Evolutionary conservation across 331 rosid species (phyloP).

Genomic region (Malus hybrid): DNA sequence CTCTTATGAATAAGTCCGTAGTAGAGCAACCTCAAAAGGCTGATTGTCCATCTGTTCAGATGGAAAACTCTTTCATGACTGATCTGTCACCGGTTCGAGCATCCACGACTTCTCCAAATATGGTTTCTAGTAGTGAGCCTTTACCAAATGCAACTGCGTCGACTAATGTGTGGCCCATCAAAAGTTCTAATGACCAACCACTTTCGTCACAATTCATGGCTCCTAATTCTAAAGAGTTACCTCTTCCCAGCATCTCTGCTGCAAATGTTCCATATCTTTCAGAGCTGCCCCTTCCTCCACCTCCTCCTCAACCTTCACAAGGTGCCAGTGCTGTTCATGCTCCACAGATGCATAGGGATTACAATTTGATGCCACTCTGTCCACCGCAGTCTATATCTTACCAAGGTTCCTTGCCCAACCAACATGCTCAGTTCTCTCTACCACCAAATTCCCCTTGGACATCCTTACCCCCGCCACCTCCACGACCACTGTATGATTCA

Average conservation of each 20-base stretch:
- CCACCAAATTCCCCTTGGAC: slow-evolving; percentile 46
- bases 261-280: slow-evolving; percentile 22
- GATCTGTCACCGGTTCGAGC: slow-evolving; percentile 31
- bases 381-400: slow-evolving; percentile 48
- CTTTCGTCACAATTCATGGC: slow-evolving; percentile 26
- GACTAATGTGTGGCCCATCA: slow-evolving; percentile 27
- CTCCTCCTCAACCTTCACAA: slow-evolving; percentile 36
- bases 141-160: slow-evolving; percentile 19
- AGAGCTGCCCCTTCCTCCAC: slow-evolving; percentile 53
- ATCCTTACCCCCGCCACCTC: slow-evolving; percentile 44
- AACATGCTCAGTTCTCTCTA: slow-evolving; percentile 38
- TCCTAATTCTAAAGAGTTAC: slow-evolving; percentile 36
- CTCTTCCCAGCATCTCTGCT: slow-evolving; percentile 26
- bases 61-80: slow-evolving; percentile 24
- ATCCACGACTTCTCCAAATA: slow-evolving; percentile 26
- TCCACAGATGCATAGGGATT: slow-evolving; percentile 37
- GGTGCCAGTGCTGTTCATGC: slow-evolving; percentile 39
- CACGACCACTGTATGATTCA: slow-evolving; percentile 32
- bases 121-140: slow-evolving; percentile 34
- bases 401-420: slow-evolving; percentile 32
- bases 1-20: slow-evolving; percentile 20
- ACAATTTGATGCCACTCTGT: slow-evolving; percentile 38
- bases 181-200: slow-evolving; percentile 30
- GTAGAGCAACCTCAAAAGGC: slow-evolving; percentile 33
- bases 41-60: slow-evolving; percentile 21